phyloP scores from a whole-genome alignment of 495 filamentous ascomycete genomes.

The Aspergillus conjunctus region DNA sequence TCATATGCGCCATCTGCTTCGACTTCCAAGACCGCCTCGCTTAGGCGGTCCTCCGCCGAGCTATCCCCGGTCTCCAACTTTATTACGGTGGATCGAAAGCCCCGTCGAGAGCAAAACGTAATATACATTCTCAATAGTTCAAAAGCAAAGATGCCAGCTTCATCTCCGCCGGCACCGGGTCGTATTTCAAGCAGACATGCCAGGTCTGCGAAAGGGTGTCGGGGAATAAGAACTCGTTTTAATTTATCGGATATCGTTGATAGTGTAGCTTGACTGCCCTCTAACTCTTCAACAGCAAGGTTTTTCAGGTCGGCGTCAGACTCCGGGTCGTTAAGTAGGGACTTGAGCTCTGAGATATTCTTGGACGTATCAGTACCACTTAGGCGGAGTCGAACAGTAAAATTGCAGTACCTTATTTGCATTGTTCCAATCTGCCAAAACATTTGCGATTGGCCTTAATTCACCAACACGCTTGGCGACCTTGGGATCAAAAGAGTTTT shows the following conservation, averaged over 20 bases:
- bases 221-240: constrained; percentile 75
- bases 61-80: constrained; percentile 61
- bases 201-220: constrained; percentile 90
- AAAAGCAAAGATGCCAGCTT: constrained; percentile 85
- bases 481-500: constrained; percentile 67
- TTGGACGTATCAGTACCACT: constrained; percentile 28
- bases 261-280: constrained; percentile 60
- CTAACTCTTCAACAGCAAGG: constrained; percentile 78
- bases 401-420: constrained; percentile 41
- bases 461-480: constrained; percentile 79
- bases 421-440: constrained; percentile 66
- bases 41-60: constrained; percentile 60
- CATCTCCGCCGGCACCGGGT: constrained; percentile 89
- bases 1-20: constrained; percentile 75
- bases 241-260: constrained; percentile 62
- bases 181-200: constrained; percentile 90
- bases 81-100: constrained; percentile 59
- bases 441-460: constrained; percentile 64
- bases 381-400: not conserved
- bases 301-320: constrained; percentile 64
- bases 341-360: constrained; percentile 60
- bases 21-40: constrained; percentile 89
- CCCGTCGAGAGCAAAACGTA: constrained; percentile 67
- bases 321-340: constrained; percentile 58
- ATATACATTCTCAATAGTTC: constrained; percentile 90